A percentile compares a stretch with the other conserved stretches of the same genome.
Conservation (phyloP, 2,329 filamentous ascomycete genomes). For the Ophiosphaerella korrae region DNA sequence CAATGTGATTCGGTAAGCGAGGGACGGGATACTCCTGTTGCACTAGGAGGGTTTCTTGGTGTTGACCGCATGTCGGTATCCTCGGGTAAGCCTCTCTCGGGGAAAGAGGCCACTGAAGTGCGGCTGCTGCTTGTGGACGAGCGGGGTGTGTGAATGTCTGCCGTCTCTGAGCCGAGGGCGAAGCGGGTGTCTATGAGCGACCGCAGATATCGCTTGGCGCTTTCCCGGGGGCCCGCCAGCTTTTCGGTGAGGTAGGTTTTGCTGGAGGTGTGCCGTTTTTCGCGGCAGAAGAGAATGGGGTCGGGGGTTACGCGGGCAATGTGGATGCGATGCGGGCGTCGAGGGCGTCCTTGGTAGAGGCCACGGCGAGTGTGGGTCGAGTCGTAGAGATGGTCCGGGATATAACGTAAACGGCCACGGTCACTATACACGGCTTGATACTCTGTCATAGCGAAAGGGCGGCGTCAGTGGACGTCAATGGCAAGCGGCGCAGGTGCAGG, state of each 20-base stretch:
- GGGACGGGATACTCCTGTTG: conserved; percentile 48
- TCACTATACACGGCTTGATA: conserved; percentile 46
- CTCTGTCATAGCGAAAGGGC: conserved; percentile 44
- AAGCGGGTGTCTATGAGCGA: conserved; percentile 51
- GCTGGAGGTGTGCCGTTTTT: conserved; percentile 37
- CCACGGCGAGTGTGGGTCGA: conserved; percentile 30
- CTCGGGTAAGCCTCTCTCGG: conserved; percentile 31
- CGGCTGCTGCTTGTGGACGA: conserved; percentile 39
- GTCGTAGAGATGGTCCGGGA: conserved; percentile 42
- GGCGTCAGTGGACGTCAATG: conserved; percentile 37
- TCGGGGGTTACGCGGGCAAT: conserved; percentile 58
- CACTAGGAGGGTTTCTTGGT: conserved; percentile 48
- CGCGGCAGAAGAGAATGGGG: conserved; percentile 34
- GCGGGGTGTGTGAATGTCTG: conserved; percentile 26
- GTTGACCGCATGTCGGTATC: conserved; percentile 47
- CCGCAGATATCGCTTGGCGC: conserved; percentile 56
- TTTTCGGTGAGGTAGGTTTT: conserved; percentile 49
- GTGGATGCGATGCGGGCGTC: conserved; percentile 62
- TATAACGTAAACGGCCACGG: conserved; percentile 46
- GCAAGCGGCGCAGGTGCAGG: conserved; percentile 10
- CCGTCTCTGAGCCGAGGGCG: conserved; percentile 24
- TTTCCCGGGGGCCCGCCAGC: conserved; percentile 57
- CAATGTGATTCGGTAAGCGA: conserved; percentile 48
- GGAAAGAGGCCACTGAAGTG: conserved; percentile 33
- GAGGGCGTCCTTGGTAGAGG: conserved; percentile 57